phyloP scores from a whole-genome alignment of 192 early-diverging fungal genomes.

The Gigaspora rosea region DNA sequence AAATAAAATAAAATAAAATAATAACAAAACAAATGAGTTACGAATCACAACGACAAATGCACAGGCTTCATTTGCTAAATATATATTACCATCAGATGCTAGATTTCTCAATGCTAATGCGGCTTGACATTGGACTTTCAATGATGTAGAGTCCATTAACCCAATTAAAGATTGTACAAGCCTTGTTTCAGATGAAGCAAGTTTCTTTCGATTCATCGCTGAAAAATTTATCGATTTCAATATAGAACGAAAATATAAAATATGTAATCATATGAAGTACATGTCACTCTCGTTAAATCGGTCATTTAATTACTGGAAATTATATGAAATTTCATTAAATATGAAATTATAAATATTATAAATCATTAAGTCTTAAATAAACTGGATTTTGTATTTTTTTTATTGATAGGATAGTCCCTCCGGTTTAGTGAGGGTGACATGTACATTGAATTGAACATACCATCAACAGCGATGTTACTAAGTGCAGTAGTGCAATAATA shows the following conservation, averaged over 20 bases:
- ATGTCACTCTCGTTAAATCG: not conserved
- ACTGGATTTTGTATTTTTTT: no score
- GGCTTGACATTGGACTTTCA: conserved; percentile 87
- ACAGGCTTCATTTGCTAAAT: not conserved
- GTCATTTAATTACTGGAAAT: no score
- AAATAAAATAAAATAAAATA: not conserved
- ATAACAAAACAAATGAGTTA: not conserved
- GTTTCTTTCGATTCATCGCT: conserved; percentile 60
- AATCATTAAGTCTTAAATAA: not conserved
- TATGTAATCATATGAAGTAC: not conserved
- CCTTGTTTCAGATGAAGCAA: conserved; percentile 70
- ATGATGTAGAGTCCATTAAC: conserved; percentile 73
- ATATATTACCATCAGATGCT: conserved; percentile 67
- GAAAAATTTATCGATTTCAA: not conserved
- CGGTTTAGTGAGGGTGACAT: no score
- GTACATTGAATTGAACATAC: conserved; percentile 21
- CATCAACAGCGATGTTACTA: conserved; percentile 88
- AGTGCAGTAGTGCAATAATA: conserved; percentile 91
- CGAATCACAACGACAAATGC: not conserved
- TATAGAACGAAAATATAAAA: not conserved
- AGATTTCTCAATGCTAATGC: conserved; percentile 85
- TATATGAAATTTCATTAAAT: not conserved
- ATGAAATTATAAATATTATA: not conserved
- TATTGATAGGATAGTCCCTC: no score
- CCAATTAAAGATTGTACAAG: conserved; percentile 76